Evolutionary conservation across 441 rosid species (phyloP).

Genomic region (Jatropha podagrica): DNA sequence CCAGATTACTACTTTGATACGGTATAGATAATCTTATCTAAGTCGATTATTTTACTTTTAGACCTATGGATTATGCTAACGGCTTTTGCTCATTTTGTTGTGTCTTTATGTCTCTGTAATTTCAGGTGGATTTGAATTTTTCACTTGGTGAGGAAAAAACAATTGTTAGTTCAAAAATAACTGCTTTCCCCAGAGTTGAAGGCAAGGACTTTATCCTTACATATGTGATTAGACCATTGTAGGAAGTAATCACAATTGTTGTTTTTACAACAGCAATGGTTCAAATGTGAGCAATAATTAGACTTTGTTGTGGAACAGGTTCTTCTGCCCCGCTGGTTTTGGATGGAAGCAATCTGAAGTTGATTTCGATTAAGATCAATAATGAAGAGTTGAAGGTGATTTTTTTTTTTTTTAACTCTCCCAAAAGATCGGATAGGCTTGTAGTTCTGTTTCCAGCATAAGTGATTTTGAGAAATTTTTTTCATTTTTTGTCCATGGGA

Average conservation of each 20-base stretch:
- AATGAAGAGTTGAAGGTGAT: constrained; percentile 69
- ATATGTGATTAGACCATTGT: not conserved
- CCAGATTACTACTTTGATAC: constrained; percentile 92
- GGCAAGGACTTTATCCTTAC: constrained; percentile 42
- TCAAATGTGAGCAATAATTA: not conserved
- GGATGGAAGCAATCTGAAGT: constrained; percentile 79
- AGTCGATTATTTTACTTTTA: not conserved
- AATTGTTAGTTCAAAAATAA: constrained; percentile 76
- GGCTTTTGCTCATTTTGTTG: constrained; percentile 16
- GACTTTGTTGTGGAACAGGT: constrained; percentile 41
- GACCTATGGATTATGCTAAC: not conserved
- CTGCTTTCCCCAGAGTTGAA: constrained; percentile 71
- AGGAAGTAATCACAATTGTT: not conserved
- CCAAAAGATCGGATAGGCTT: not conserved
- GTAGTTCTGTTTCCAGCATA: not conserved
- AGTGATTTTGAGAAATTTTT: not conserved
- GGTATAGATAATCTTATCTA: constrained; percentile 34
- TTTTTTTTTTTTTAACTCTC: constrained; percentile 4
- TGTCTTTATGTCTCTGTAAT: constrained; percentile 16
- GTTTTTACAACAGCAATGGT: not conserved
- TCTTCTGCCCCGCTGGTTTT: constrained; percentile 70
- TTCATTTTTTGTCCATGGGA: not conserved
- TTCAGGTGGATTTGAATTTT: constrained; percentile 84
- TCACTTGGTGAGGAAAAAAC: constrained; percentile 92
- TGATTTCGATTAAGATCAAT: constrained; percentile 70